A percentile compares a stretch with the other conserved stretches of the same genome.
phyloP scores from a whole-genome alignment of 2,329 filamentous ascomycete species.

The Geosmithia morbida region DNA sequence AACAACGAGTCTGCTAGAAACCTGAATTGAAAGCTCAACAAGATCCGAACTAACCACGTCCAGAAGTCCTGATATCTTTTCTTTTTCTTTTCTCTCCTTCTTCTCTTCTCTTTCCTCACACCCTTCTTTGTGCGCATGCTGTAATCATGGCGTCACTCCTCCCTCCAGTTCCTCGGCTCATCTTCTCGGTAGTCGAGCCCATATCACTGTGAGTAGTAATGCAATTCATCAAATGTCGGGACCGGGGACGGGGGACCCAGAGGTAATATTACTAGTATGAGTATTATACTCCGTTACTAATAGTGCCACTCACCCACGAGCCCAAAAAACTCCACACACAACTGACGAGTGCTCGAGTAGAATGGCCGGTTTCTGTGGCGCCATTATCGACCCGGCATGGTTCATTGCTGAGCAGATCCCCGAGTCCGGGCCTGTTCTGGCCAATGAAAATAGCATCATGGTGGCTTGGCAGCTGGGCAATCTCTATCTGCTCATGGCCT shows the following conservation, averaged over 20 bases:
- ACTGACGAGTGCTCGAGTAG: conserved; percentile 18
- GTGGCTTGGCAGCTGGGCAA: conserved; percentile 57
- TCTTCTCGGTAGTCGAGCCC: conserved; percentile 57
- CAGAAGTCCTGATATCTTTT: not conserved
- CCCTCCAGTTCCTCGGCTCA: conserved; percentile 45
- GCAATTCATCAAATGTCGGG: not conserved
- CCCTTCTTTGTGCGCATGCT: not conserved
- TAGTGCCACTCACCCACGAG: not conserved
- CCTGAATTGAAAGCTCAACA: not conserved
- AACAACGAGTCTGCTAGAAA: not conserved
- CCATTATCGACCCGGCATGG: conserved; percentile 40
- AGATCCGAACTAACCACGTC: not conserved
- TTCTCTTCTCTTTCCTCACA: not conserved
- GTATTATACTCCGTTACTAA: not conserved
- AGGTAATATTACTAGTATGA: not conserved
- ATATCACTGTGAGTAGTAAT: conserved; percentile 42
- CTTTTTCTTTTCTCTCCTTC: not conserved
- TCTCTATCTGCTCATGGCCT: conserved; percentile 49
- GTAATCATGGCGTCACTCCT: conserved; percentile 44
- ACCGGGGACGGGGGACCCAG: not conserved
- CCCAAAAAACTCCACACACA: not conserved
- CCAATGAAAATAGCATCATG: conserved; percentile 33
- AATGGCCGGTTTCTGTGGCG: conserved; percentile 41
- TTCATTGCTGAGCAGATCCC: conserved; percentile 51
- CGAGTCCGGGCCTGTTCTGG: conserved; percentile 14